These are phyloP conservation scores for Pseudodiploospora longispora DNA, from an alignment of 2,329 filamentous ascomycete genomes.

Conservation along the genomic window DNA sequence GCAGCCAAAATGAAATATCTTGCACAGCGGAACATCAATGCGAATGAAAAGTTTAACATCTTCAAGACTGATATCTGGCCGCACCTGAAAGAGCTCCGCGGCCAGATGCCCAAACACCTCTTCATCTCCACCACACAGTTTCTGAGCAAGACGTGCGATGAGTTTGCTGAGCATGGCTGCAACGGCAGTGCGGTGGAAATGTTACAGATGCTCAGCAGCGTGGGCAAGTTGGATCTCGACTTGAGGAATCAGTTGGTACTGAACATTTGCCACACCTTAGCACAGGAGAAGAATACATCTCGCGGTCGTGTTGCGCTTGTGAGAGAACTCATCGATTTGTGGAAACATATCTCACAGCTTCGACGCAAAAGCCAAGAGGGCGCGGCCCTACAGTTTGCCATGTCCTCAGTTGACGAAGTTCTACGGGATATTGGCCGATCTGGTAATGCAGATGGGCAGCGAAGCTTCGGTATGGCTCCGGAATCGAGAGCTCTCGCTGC, in stretches of 20 bases:
- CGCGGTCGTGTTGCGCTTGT: conserved; percentile 12
- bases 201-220: conserved; percentile 15
- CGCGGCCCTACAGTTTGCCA: conserved; percentile 17
- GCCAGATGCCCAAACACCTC: conserved; percentile 20
- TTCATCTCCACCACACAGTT: conserved; percentile 15
- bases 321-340: conserved; percentile 25
- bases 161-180: conserved; percentile 12
- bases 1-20: conserved; percentile 21
- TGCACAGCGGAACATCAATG: conserved; percentile 5
- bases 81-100: conserved; percentile 17
- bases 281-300: conserved; percentile 9
- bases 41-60: conserved; percentile 13
- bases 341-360: conserved; percentile 29
- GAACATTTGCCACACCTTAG: conserved; percentile 21
- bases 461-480: conserved; percentile 3
- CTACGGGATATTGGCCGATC: conserved; percentile 11
- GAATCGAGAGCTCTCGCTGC: conserved; percentile 17
- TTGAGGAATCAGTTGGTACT: conserved; percentile 23
- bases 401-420: conserved; percentile 22
- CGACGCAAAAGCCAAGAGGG: conserved; percentile 18
- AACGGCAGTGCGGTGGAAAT: conserved; percentile 15
- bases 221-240: conserved; percentile 20
- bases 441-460: conserved; percentile 1
- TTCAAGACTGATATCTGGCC: conserved; percentile 24
- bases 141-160: conserved; percentile 12